phyloP scores from a whole-genome alignment of 1,284 basidiomycete genomes.

The Fomes fomentarius region DNA sequence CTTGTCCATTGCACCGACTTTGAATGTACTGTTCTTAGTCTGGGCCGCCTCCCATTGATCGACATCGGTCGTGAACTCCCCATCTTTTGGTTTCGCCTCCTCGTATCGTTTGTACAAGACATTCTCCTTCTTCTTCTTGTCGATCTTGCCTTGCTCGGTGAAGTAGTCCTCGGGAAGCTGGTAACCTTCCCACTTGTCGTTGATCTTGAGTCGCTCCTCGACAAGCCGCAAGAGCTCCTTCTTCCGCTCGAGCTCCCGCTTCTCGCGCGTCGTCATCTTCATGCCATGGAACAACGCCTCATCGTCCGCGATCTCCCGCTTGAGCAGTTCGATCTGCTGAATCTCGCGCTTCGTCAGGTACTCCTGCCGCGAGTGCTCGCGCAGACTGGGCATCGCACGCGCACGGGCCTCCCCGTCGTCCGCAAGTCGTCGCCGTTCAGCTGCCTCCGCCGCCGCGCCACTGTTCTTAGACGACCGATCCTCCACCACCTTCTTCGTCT shows the following conservation, averaged over 20 bases:
- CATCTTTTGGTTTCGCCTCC: constrained; percentile 86
- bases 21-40: constrained; percentile 87
- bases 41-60: constrained; percentile 97
- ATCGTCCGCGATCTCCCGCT: constrained; percentile 93
- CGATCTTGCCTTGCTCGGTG: constrained; percentile 98
- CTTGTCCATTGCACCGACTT: constrained; percentile 89
- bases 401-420: constrained; percentile 83
- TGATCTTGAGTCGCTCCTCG: constrained; percentile 92
- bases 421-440: constrained; percentile 78
- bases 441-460: constrained; percentile 83
- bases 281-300: constrained; percentile 87
- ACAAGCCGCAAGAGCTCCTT: constrained; percentile 92
- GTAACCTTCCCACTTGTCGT: constrained; percentile 94
- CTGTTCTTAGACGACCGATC: constrained; percentile 81
- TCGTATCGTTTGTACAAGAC: constrained; percentile 95
- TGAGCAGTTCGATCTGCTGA: constrained; percentile 93
- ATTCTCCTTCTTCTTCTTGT: constrained; percentile 95
- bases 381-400: constrained; percentile 81
- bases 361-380: constrained; percentile 87
- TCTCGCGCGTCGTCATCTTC: constrained; percentile 86
- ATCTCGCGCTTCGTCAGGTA: constrained; percentile 96
- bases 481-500: constrained; percentile 90
- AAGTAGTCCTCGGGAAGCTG: constrained; percentile 96
- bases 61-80: constrained; percentile 93
- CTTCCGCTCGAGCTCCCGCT: constrained; percentile 84